Base-by-base conservation (phyloP, 2,329 filamentous ascomycete species). In the Aspergillus hiratsukae region DNA sequence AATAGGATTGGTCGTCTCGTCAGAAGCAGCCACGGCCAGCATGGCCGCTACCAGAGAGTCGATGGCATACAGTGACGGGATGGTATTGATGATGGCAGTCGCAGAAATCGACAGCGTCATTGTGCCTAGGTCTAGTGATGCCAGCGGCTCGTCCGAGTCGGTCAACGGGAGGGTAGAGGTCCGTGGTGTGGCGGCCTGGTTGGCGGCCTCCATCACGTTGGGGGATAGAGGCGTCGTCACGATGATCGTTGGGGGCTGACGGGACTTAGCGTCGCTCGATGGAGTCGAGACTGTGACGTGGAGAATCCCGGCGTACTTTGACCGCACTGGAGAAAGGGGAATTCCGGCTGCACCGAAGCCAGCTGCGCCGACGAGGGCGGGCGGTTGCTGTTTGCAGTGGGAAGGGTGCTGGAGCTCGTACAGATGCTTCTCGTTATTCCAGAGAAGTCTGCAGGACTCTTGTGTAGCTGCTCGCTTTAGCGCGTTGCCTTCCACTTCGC, bases 331-430 rank as follows among this genome's bases (percentile, higher is more conserved):
- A 1, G 70, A 71, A 0, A 74, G 60, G 4, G 72, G 66, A 27
- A 72, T 69, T 6, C 71, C 70, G 5, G 66, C 68, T 11, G 72
- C 68, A 10, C 70, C 72, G 10, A 73, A 17, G 6, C 71, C 70
- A 7, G 66, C 68, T 14, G 72, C 68, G n/a, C 70, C 72, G 10
- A 73, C 64, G 2, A 72, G 60, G 11, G 66, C 65, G 10, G 71
- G 67, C 2, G 65, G 62, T 3, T 64, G 55, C 21, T 64, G 62
- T 58, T 66, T 69, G 31, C 61, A 70, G 3, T 79, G 63, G 1
- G 75, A 75, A 8, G 78, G 77, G 56, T 80, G 77, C 40, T 75
- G 71, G 10, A 81, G 68, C 58, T 79, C 76, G 61, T 80, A 80
- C 23, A 73, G 69, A 3, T 68, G 64, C 19, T 70, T 69, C 2